Evolutionary conservation across 257 asterid species (phyloP).

Genomic region (Cordia subcordata): DNA sequence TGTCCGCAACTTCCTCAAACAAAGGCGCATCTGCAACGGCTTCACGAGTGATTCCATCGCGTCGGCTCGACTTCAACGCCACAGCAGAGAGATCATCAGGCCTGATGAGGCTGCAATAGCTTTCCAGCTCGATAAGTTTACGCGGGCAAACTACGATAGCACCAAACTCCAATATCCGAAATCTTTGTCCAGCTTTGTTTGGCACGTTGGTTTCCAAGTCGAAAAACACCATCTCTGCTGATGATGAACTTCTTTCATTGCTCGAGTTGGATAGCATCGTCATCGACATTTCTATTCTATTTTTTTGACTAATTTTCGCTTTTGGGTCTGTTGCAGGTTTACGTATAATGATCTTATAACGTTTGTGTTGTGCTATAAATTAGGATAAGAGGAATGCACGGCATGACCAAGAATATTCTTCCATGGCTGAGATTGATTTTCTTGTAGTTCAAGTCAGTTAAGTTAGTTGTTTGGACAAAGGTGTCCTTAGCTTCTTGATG

Average conservation of each 20-base stretch:
- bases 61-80: constrained; percentile 42
- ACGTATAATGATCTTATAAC: constrained; percentile 3
- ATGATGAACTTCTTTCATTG: constrained; percentile 14
- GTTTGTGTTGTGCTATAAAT: constrained; percentile 2
- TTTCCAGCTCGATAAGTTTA: constrained; percentile 66
- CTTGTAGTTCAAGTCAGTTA: constrained; percentile 75
- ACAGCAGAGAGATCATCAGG: constrained; percentile 68
- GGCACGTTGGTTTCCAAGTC: constrained; percentile 93
- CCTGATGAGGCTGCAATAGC: constrained; percentile 76
- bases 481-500: constrained; percentile 39
- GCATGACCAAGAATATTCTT: constrained; percentile 47
- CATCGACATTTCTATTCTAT: constrained; percentile 26
- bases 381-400: constrained; percentile 17
- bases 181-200: constrained; percentile 45
- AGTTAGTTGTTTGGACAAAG: constrained; percentile 42
- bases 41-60: constrained; percentile 67
- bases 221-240: constrained; percentile 75
- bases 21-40: constrained; percentile 62
- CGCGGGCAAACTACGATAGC: constrained; percentile 75
- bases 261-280: constrained; percentile 11
- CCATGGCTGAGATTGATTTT: constrained; percentile 45
- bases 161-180: constrained; percentile 76
- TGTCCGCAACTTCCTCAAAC: constrained; percentile 66
- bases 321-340: background rate
- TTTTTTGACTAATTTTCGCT: too few species aligned